phyloP scores from a whole-genome alignment of 768 basidiomycete genomes.

The Xerocomellus chrysenteron region DNA sequence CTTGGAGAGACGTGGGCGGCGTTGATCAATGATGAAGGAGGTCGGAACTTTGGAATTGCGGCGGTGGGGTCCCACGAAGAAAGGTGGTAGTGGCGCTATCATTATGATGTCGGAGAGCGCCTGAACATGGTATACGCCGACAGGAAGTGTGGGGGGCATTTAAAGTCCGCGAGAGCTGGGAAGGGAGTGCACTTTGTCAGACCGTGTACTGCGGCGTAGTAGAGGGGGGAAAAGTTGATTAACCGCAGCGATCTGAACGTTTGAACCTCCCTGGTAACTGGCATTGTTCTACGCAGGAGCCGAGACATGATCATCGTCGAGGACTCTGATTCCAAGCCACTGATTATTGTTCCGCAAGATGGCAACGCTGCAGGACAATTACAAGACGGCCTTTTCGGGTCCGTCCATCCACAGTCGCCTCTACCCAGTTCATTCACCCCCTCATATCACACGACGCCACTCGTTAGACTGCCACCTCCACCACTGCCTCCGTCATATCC shows the following conservation, averaged over 20 bases:
- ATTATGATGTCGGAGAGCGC: too few relatives aligned
- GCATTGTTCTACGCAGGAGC: too few relatives aligned
- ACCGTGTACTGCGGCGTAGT: not conserved
- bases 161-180: not conserved
- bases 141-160: too few relatives aligned
- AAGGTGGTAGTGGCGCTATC: too few relatives aligned
- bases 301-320: not conserved
- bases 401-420: conserved; percentile 1
- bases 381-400: not conserved
- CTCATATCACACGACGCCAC: conserved; percentile 9
- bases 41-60: too few relatives aligned
- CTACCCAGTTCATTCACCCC: not conserved
- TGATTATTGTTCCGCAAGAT: not conserved
- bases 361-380: not conserved
- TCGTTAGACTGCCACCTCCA: not conserved
- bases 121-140: too few relatives aligned
- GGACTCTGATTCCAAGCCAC: not conserved
- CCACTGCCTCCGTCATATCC: conserved; percentile 17
- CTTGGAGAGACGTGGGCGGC: too few relatives aligned
- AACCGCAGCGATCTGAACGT: too few relatives aligned
- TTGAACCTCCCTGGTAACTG: too few relatives aligned
- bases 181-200: too few relatives aligned
- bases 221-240: not conserved
- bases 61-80: too few relatives aligned
- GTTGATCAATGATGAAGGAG: too few relatives aligned